These are phyloP conservation scores for Dendrocalamus sinicus DNA, from an alignment of 176 grass and related monocot species.

Conservation along the genomic window DNA sequence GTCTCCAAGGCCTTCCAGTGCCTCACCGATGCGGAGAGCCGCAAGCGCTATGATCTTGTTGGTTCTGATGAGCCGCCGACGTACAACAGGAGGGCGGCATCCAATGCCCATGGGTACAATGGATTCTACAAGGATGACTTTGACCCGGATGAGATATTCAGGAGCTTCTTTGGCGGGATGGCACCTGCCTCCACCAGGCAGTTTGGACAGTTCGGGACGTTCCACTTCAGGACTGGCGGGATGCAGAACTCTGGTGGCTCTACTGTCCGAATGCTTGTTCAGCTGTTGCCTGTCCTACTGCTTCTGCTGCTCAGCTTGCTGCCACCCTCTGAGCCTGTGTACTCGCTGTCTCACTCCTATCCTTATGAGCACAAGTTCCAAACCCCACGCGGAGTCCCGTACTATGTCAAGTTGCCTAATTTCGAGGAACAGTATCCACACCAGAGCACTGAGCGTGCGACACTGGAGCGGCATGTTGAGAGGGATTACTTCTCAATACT, in stretches of 20 bases:
- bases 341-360: slow-evolving; percentile 60
- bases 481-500: slow-evolving; percentile 76
- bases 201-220: slow-evolving; percentile 71
- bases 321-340: slow-evolving; percentile 81
- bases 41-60: slow-evolving; percentile 77
- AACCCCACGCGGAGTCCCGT: slow-evolving; percentile 64
- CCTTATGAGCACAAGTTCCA: slow-evolving; percentile 76
- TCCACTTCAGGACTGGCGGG: slow-evolving; percentile 70
- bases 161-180: slow-evolving; percentile 91
- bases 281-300: slow-evolving; percentile 78
- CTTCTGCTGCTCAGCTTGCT: slow-evolving; percentile 81
- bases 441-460: slow-evolving; percentile 60
- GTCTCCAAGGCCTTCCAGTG: slow-evolving; percentile 98
- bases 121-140: slow-evolving; percentile 78
- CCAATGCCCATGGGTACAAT: slow-evolving; percentile 49
- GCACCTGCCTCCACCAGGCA: slow-evolving; percentile 68
- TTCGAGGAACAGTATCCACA: slow-evolving; percentile 92
- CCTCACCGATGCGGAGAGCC: slow-evolving; percentile 73
- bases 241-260: slow-evolving; percentile 56
- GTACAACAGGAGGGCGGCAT: slow-evolving; percentile 56
- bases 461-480: slow-evolving; percentile 75
- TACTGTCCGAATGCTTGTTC: slow-evolving; percentile 71
- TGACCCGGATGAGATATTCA: slow-evolving; percentile 96
- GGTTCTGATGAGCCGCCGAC: slow-evolving; percentile 71
- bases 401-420: slow-evolving; percentile 78